Percentiles rank a stretch among this genome's conserved stretches.
Conservation (phyloP, 495 filamentous ascomycete genomes). For the Viridothelium virens region DNA sequence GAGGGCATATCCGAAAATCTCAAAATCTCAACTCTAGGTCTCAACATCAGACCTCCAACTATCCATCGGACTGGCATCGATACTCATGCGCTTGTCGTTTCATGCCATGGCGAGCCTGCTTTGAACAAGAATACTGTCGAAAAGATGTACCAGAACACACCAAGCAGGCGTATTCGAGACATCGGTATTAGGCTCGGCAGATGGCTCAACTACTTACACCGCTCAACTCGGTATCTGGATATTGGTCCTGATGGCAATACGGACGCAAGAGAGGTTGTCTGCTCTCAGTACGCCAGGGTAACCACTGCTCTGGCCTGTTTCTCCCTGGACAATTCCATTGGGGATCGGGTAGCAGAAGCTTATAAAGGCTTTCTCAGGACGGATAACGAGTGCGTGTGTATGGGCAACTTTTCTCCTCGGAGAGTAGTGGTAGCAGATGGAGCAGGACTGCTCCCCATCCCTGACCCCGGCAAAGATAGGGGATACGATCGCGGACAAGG, state of each 20-base stretch:
- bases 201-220: conserved; percentile 11
- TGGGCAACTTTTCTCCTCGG: conserved; percentile 37
- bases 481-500: background rate
- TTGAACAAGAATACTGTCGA: background rate
- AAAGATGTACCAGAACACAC: background rate
- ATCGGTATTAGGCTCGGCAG: conserved; percentile 1
- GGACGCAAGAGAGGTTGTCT: conserved; percentile 28
- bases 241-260: conserved; percentile 27
- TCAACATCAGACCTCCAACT: background rate
- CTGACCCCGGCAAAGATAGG: too few species aligned
- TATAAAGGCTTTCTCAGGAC: conserved; percentile 27
- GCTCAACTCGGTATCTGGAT: background rate
- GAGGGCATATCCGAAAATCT: background rate
- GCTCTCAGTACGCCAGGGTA: conserved; percentile 28
- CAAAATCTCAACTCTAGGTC: background rate
- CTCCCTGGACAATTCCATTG: conserved; percentile 27
- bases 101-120: background rate
- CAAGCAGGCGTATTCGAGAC: background rate
- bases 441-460: conserved; percentile 22
- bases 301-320: conserved; percentile 22
- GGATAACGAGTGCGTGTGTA: conserved; percentile 34
- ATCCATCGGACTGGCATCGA: background rate
- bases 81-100: background rate
- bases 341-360: conserved; percentile 23
- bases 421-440: conserved; percentile 10